Base-by-base conservation (phyloP, 805 yeast genomes). In the Wickerhamomyces queroliae region DNA sequence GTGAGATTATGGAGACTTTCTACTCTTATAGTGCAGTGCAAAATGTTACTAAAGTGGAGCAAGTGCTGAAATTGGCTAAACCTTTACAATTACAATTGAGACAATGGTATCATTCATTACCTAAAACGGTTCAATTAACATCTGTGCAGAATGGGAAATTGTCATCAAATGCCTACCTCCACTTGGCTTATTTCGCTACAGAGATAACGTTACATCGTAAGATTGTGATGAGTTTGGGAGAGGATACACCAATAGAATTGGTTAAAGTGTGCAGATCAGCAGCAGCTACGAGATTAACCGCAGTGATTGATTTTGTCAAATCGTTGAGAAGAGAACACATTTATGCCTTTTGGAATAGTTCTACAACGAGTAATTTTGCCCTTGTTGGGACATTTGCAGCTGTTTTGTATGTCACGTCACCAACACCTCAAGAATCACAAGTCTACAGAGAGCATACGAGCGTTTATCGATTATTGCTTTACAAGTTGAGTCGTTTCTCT, bases 371-470 rank as follows among this genome's bases (percentile, higher is more conserved):
- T 12, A 87, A 86, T 53, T 77, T 90, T 46, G 78, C 95, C 7
- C 62, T 86, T 27, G 86, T 89, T 29, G 96, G 96, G 2, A 77
- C 91, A 0, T 90, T 90, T 69, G 95, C 96, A 0, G 81, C 95
- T 0, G 66, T 90, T 11, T 62, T 90, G 39, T 85, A 74, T 50
- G 80, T 82, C 13, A 83, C 96, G 0, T 66, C 93, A 2, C 58
- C 69, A 8, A 52, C 73, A 0, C 59, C 71, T 15, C 86, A 80
- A 39, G 96, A 88, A 52, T 72, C 83, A 0, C 66, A 66, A 30
- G 66, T 72, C 35, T 87, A 76, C 60, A 72, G 77, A 50, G 84
- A 79, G 45, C 81, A 81, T 46, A 72, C 90, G 22, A 76, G 76
- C 52, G 83, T 82, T 48, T 90, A 85, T 59, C 68, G 95, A 42